Conservation (phyloP, 805 yeast species). For the Candida golubevii region DNA sequence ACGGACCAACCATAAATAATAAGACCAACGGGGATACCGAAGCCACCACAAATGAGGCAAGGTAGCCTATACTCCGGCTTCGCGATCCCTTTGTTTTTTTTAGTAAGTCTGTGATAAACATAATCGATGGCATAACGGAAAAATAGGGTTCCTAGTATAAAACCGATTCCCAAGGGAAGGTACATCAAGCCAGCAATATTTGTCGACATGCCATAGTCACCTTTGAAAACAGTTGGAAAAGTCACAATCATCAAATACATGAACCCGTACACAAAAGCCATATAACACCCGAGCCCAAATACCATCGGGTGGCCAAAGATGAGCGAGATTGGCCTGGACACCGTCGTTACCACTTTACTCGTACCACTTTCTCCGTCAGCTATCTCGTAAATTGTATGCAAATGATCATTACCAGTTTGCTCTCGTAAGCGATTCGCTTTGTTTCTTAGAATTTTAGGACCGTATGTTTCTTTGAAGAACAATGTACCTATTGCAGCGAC, state of each 20-base stretch:
- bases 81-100: conserved; percentile 46
- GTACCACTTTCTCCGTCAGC: conserved; percentile 45
- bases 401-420: conserved; percentile 49
- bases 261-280: conserved; percentile 66
- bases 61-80: conserved; percentile 63
- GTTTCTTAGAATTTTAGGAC: conserved; percentile 46
- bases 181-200: conserved; percentile 58
- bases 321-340: conserved; percentile 52
- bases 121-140: conserved; percentile 45
- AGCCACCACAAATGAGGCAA: conserved; percentile 42
- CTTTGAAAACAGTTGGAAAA: conserved; percentile 51
- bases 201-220: conserved; percentile 41
- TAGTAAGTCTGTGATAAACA: conserved; percentile 34
- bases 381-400: conserved; percentile 59
- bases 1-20: conserved; percentile 76
- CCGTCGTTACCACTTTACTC: conserved; percentile 40
- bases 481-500: conserved; percentile 43
- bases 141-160: conserved; percentile 43
- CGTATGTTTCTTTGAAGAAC: conserved; percentile 54
- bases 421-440: conserved; percentile 47
- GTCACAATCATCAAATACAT: conserved; percentile 60
- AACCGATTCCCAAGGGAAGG: conserved; percentile 54
- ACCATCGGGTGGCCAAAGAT: conserved; percentile 60
- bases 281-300: conserved; percentile 54
- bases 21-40: conserved; percentile 55